Percentiles rank a stretch among this genome's conserved stretches.
These are phyloP conservation scores for Solidago caesia DNA, from an alignment of 129 eudicot species.

Conservation along the genomic window DNA sequence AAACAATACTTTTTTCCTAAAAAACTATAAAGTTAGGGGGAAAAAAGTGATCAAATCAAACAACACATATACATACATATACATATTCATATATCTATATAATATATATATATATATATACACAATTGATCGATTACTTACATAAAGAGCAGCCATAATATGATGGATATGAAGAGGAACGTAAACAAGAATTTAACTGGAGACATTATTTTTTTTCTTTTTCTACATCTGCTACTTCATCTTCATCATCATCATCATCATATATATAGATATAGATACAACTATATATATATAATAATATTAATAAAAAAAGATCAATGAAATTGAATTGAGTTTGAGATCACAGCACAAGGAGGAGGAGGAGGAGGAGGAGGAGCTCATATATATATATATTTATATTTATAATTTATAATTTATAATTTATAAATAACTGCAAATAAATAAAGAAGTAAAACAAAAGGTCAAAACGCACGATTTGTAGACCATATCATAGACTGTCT, in stretches of 20 bases:
- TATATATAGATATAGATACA: no score
- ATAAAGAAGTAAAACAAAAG: not conserved
- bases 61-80: not conserved
- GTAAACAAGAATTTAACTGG: conserved; percentile 85
- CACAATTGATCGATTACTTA: conserved; percentile 31
- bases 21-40: not conserved
- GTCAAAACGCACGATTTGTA: conserved; percentile 18
- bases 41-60: not conserved
- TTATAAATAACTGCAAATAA: not conserved
- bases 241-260: not conserved
- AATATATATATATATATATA: not conserved
- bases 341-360: not conserved
- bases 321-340: not conserved
- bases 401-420: no score
- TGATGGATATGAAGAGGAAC: conserved; percentile 73
- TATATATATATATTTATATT: no score
- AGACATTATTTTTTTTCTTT: conserved; percentile 33
- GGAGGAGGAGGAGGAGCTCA: no score
- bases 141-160: conserved; percentile 83
- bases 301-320: not conserved
- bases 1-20: not conserved
- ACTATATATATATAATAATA: not conserved
- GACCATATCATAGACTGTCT: not conserved
- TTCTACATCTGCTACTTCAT: not conserved
- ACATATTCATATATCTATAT: not conserved